Evolutionary conservation across 331 rosid genomes (phyloP).

Genomic region (Stylosanthes scabra): DNA sequence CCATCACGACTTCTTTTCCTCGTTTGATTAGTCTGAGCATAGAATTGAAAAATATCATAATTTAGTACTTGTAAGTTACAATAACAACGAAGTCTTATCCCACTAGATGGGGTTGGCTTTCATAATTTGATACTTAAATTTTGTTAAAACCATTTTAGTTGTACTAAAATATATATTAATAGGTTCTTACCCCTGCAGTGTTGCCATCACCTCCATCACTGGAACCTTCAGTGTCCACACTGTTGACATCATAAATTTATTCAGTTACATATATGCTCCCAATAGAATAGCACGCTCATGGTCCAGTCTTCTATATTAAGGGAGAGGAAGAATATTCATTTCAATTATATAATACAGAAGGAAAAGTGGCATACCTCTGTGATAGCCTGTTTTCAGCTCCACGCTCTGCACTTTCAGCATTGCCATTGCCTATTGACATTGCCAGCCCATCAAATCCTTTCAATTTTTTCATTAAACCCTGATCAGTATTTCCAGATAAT

Average conservation of each 20-base stretch:
- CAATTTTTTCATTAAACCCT: constrained; percentile 75
- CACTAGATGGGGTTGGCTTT: no score
- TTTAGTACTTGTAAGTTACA: no score
- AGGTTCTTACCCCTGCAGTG: constrained; percentile 70
- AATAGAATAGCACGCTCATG: constrained; percentile 21
- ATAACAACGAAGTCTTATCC: no score
- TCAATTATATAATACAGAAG: constrained; percentile 12
- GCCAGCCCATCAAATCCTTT: constrained; percentile 90
- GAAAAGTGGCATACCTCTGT: constrained; percentile 65
- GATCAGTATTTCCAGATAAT: constrained; percentile 74
- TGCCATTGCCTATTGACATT: no score
- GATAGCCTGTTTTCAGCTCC: constrained; percentile 66
- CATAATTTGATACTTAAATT: background rate
- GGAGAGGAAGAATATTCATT: constrained; percentile 12
- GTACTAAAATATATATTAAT: constrained; percentile 19
- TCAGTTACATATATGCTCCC: constrained; percentile 38
- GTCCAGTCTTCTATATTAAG: constrained; percentile 9
- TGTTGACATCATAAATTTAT: constrained; percentile 48
- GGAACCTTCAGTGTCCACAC: constrained; percentile 76
- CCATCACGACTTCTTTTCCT: constrained; percentile 81
- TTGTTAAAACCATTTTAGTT: constrained; percentile 21
- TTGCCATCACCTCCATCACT: constrained; percentile 92
- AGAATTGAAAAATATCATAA: constrained; percentile 41
- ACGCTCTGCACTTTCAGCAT: constrained; percentile 63
- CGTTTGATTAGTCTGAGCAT: constrained; percentile 68